phyloP scores from a whole-genome alignment of 176 grass and related monocot species.

The Hsuehochloa calcarea region DNA sequence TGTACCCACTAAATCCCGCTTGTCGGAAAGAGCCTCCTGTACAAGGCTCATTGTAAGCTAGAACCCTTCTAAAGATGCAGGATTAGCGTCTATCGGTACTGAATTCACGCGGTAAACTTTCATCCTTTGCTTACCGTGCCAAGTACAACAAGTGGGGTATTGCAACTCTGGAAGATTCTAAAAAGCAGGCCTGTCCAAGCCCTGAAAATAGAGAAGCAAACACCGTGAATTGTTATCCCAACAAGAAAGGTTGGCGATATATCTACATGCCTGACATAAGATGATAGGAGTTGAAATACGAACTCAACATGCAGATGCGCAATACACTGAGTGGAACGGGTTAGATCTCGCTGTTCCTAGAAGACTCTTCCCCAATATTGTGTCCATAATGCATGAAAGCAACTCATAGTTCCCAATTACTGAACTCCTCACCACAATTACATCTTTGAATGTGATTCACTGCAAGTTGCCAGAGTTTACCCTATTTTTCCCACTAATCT shows the following conservation, averaged over 20 bases:
- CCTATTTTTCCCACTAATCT: too few species aligned
- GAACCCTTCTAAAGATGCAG: not conserved
- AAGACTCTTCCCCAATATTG: conserved; percentile 90
- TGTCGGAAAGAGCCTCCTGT: conserved; percentile 19
- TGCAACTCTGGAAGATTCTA: conserved; percentile 62
- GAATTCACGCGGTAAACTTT: not conserved
- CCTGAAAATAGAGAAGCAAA: conserved; percentile 52
- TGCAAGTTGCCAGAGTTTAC: not conserved
- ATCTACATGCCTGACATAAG: not conserved
- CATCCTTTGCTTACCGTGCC: conserved; percentile 51
- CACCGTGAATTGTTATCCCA: conserved; percentile 15
- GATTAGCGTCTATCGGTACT: not conserved
- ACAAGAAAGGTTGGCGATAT: not conserved
- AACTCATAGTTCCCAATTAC: not conserved
- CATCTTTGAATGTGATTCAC: not conserved
- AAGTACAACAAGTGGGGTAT: conserved; percentile 64
- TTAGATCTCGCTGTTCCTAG: conserved; percentile 86
- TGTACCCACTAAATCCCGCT: conserved; percentile 14
- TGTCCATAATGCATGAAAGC: not conserved
- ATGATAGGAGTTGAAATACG: not conserved
- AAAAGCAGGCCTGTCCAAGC: conserved; percentile 91
- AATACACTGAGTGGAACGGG: conserved; percentile 85
- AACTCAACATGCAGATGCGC: conserved; percentile 83
- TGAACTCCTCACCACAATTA: not conserved
- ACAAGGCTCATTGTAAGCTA: not conserved